Evolutionary conservation across 2,329 filamentous ascomycete genomes (phyloP).

Genomic region (Lasiodiplodia gonubiensis): DNA sequence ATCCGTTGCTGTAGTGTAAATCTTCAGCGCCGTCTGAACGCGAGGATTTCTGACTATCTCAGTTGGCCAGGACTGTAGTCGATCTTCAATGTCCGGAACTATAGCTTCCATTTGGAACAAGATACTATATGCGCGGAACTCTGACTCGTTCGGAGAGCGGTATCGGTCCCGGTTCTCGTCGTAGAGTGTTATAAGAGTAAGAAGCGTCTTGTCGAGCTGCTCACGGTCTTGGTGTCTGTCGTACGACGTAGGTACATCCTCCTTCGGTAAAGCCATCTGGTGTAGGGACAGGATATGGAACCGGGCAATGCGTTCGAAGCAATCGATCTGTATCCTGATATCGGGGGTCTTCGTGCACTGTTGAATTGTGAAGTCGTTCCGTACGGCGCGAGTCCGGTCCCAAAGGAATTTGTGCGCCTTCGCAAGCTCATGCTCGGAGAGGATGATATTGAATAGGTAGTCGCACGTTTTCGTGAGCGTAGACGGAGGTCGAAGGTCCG

Average conservation of each 20-base stretch:
- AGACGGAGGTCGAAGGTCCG: slow-evolving; percentile 65
- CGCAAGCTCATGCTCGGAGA: slow-evolving; percentile 53
- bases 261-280: slow-evolving; percentile 55
- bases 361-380: slow-evolving; percentile 70
- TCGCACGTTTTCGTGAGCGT: slow-evolving; percentile 47
- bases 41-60: slow-evolving; percentile 57
- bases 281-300: slow-evolving; percentile 69
- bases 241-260: slow-evolving; percentile 40
- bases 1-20: slow-evolving; percentile 63
- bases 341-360: slow-evolving; percentile 63
- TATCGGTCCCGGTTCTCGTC: slow-evolving; percentile 58
- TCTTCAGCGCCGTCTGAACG: slow-evolving; percentile 62
- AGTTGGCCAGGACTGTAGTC: slow-evolving; percentile 61
- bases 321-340: slow-evolving; percentile 63
- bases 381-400: slow-evolving; percentile 68
- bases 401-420: slow-evolving; percentile 68
- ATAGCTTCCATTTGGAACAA: slow-evolving; percentile 57
- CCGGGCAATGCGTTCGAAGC: slow-evolving; percentile 66
- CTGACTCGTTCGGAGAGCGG: slow-evolving; percentile 63
- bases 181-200: slow-evolving; percentile 67
- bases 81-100: slow-evolving; percentile 61
- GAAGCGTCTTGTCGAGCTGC: slow-evolving; percentile 67
- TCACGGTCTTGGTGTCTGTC: slow-evolving; percentile 66
- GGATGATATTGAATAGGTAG: slow-evolving; percentile 49
- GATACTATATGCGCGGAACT: slow-evolving; percentile 68